Conservation (phyloP, 306 rosid species). For the Acacia acuminata region DNA sequence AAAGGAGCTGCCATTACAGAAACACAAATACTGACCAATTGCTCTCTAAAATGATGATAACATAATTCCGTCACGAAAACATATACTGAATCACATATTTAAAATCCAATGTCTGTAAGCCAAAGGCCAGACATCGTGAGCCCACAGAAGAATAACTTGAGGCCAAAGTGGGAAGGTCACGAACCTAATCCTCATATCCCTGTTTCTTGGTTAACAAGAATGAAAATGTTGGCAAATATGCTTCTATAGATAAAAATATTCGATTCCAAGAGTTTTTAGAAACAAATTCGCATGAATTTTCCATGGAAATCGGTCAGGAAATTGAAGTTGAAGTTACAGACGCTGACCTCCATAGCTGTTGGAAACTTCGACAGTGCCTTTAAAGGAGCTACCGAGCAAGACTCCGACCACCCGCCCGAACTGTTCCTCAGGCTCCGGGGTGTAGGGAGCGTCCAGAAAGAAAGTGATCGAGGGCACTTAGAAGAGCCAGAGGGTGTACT, state of each 20-base stretch:
- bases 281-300: background rate
- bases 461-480: slow-evolving; percentile 72
- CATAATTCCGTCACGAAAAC: background rate
- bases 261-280: background rate
- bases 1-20: slow-evolving; percentile 50
- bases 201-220: background rate
- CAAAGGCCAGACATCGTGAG: background rate
- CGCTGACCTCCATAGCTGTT: slow-evolving; percentile 64
- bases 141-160: background rate
- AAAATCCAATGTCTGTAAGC: background rate
- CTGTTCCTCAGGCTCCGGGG: no score
- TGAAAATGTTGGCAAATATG: background rate
- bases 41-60: background rate
- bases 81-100: background rate
- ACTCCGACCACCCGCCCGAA: slow-evolving; percentile 60
- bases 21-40: background rate
- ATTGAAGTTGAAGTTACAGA: background rate
- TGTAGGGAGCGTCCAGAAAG: slow-evolving; percentile 40
- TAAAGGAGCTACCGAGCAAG: slow-evolving; percentile 57
- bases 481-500: slow-evolving; percentile 67
- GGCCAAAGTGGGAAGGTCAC: background rate
- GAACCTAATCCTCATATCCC: background rate
- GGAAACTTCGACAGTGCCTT: slow-evolving; percentile 66
- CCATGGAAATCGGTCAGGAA: background rate
- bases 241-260: no score